Evolutionary conservation across 129 eudicot genomes (phyloP).

Genomic region (Saussurea involucrata): DNA sequence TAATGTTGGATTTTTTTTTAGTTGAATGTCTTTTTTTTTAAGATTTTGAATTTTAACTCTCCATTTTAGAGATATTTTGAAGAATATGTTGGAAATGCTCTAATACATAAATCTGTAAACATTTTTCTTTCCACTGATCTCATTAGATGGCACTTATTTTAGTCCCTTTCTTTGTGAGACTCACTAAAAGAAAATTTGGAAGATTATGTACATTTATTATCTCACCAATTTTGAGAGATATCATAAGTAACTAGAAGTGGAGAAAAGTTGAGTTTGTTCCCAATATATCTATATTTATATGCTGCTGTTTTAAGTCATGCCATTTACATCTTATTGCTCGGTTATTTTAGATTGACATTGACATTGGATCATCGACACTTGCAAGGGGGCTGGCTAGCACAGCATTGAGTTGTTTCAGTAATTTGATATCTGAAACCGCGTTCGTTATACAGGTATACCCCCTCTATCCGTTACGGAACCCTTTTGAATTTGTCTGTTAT

Average conservation of each 20-base stretch:
- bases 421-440: conserved; percentile 53
- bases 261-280: neutral
- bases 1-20: too few relatives aligned
- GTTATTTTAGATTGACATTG: conserved; percentile 40
- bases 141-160: neutral
- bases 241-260: neutral
- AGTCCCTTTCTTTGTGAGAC: neutral
- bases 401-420: conserved; percentile 45
- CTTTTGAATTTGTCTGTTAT: neutral
- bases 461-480: neutral
- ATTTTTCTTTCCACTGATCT: neutral
- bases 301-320: neutral
- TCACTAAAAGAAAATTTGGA: neutral
- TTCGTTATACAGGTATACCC: conserved; percentile 55
- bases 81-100: too few relatives aligned
- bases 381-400: conserved; percentile 57
- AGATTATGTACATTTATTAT: neutral
- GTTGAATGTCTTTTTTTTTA: too few relatives aligned
- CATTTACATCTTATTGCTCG: neutral
- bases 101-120: neutral
- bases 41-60: too few relatives aligned
- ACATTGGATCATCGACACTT: conserved; percentile 60
- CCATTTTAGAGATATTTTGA: too few relatives aligned
- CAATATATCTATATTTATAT: neutral
- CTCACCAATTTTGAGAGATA: neutral